Conservation (phyloP, 805 yeast genomes). For the Starmera dryadoides region DNA sequence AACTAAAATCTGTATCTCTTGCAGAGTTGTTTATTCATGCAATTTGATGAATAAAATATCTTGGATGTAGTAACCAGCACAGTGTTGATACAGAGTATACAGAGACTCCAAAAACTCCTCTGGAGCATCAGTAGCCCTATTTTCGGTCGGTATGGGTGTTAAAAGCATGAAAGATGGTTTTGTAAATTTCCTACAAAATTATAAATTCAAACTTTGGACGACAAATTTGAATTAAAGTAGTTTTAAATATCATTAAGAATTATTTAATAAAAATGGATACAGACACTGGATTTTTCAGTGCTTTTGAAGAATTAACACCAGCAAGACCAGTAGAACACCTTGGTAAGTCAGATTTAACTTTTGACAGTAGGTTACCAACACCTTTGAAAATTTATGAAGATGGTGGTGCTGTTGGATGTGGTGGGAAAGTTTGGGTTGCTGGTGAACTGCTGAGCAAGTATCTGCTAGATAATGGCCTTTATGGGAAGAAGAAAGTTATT, state of each 20-base stretch:
- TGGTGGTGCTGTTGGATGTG: slow-evolving; percentile 55
- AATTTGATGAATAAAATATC: too few species aligned
- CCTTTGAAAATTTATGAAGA: slow-evolving; percentile 40
- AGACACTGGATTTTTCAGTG: slow-evolving; percentile 1
- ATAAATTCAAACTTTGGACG: too few species aligned
- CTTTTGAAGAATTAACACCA: slow-evolving; percentile 26
- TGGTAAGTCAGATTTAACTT: slow-evolving; percentile 30
- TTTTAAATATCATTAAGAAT: too few species aligned
- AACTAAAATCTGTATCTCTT: neutral
- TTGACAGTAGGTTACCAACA: slow-evolving; percentile 28
- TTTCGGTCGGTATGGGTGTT: too few species aligned
- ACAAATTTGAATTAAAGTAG: too few species aligned
- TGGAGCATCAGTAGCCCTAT: too few species aligned
- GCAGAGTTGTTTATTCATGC: too few species aligned
- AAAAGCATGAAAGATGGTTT: too few species aligned
- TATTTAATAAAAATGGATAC: neutral
- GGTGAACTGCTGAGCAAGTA: slow-evolving; percentile 47
- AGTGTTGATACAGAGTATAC: too few species aligned
- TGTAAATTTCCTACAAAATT: too few species aligned
- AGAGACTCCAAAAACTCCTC: too few species aligned
- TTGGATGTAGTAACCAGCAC: too few species aligned
- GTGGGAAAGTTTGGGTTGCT: slow-evolving; percentile 59
- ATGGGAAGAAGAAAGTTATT: slow-evolving; percentile 25
- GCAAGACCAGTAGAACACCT: slow-evolving; percentile 26
- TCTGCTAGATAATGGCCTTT: slow-evolving; percentile 21